Evolutionary conservation across 768 basidiomycete species (phyloP), one percentile per base, ranked within the genome.

Genomic region (Lactarius quietus): DNA sequence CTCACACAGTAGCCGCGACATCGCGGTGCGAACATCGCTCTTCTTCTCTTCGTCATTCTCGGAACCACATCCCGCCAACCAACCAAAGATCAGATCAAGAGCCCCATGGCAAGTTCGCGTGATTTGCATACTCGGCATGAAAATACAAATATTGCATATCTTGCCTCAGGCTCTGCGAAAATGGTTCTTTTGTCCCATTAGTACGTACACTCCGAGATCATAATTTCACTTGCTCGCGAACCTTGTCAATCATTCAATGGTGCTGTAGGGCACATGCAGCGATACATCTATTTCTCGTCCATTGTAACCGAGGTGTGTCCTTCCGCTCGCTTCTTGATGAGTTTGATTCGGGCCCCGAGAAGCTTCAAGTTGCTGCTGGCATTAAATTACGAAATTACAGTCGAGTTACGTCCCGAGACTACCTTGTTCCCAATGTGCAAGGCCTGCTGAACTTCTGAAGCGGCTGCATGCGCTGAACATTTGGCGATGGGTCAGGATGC

Each of bases 21-120:
- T 43, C 61, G 39, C 61, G 53, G 23, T 26, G 39, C 61, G 53
- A 54, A 15, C 15, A 36, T 55, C 38, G 61, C 61, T 62, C 53
- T 29, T 2, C 10, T 29, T 2, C 10, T 23, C 29, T 18, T 41
- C 18, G 14, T 23, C n/a, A 26, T 61, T 62, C 53, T 41, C 38
- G 53, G 61, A 43, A 33, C 29, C 28, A 28, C 15, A 4, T 53
- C 48, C 35, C 38, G 18, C 39, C n/a, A n/a, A n/a, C 36, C 38
- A 43, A 10, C n/a, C n/a, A 33, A 8, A 33, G 33, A 33, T 33
- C 33, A 43, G 51, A 17, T 39, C 29, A 35, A 51, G 35, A 38
- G 20, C 45, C 15, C 23, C 14, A n/a, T n/a, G n/a, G n/a, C n/a
- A 38, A 18, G 6, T 31, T 39, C 18, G 36, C 48, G 33, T 35